phyloP scores from a whole-genome alignment of 1,284 basidiomycete genomes.

The Trametes pubescens region DNA sequence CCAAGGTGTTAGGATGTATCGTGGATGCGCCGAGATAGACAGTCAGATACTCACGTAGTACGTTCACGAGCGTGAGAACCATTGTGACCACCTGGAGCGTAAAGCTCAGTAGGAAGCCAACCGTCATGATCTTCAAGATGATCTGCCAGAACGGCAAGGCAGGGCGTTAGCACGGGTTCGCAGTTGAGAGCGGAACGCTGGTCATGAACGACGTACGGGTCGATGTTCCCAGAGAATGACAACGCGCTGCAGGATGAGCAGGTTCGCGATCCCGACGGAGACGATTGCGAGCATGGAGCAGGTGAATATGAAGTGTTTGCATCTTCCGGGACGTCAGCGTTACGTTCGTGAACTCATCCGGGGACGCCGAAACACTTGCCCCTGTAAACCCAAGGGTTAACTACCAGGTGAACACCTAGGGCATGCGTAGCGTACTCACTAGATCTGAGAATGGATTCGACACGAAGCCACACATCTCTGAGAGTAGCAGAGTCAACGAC shows the following conservation, averaged over 20 bases:
- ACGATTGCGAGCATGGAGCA: slow-evolving; percentile 38
- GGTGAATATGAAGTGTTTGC: slow-evolving; percentile 38
- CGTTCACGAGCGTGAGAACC: slow-evolving; percentile 32
- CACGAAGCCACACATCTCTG: slow-evolving; percentile 38
- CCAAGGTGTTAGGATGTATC: not conserved
- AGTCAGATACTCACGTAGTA: slow-evolving; percentile 30
- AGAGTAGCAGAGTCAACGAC: not conserved
- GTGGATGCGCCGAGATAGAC: not conserved
- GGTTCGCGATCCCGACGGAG: slow-evolving; percentile 42
- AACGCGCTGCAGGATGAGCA: slow-evolving; percentile 42
- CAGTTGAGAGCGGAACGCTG: not conserved
- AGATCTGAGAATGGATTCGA: not conserved
- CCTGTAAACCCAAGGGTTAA: slow-evolving; percentile 1
- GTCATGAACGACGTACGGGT: slow-evolving; percentile 32
- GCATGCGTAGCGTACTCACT: not conserved
- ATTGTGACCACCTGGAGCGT: slow-evolving; percentile 38
- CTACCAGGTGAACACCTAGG: not conserved
- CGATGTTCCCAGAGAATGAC: slow-evolving; percentile 43
- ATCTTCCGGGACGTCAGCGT: slow-evolving; percentile 27
- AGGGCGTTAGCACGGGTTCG: not conserved
- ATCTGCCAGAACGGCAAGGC: slow-evolving; percentile 28
- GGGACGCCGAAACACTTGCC: not conserved
- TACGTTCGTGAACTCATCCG: not conserved
- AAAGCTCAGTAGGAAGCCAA: slow-evolving; percentile 38
- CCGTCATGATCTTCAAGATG: slow-evolving; percentile 38